phyloP scores from a whole-genome alignment of 2,329 filamentous ascomycete genomes.

The Ophiosphaerella herpotricha region DNA sequence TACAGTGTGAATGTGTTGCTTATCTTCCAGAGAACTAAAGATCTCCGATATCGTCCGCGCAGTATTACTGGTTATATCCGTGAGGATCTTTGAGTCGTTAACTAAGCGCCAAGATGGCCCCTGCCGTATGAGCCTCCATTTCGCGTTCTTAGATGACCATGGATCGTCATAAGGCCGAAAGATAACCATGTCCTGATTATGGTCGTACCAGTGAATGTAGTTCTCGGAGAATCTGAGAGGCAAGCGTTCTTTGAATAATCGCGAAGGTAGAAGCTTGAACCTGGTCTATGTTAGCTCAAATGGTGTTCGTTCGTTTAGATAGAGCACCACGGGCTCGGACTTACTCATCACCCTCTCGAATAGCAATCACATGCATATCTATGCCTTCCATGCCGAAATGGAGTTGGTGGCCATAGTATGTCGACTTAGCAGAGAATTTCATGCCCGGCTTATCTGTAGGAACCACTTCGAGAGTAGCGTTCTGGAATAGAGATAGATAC shows the following conservation, averaged over 20 bases:
- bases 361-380: slow-evolving; percentile 33
- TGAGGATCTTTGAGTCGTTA: slow-evolving; percentile 45
- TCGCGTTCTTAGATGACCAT: slow-evolving; percentile 2
- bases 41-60: slow-evolving; percentile 13
- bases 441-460: slow-evolving; percentile 48
- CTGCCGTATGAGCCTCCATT: slow-evolving; percentile 22
- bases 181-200: slow-evolving; percentile 9
- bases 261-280: slow-evolving; percentile 43
- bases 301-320: too few relatives aligned
- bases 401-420: slow-evolving; percentile 28
- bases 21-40: slow-evolving; percentile 22
- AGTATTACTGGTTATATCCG: slow-evolving; percentile 23
- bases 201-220: slow-evolving; percentile 35
- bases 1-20: slow-evolving; percentile 19
- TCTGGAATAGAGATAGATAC: slow-evolving; percentile 53
- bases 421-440: slow-evolving; percentile 46
- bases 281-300: not conserved
- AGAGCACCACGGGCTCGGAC: too few relatives aligned
- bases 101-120: slow-evolving; percentile 16
- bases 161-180: slow-evolving; percentile 13
- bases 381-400: slow-evolving; percentile 41
- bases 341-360: not conserved
- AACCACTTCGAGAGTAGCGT: slow-evolving; percentile 50
- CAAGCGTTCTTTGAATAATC: slow-evolving; percentile 31
- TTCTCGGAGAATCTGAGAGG: slow-evolving; percentile 35